Conservation (phyloP, 768 basidiomycete species). For the Calocera cornea region DNA sequence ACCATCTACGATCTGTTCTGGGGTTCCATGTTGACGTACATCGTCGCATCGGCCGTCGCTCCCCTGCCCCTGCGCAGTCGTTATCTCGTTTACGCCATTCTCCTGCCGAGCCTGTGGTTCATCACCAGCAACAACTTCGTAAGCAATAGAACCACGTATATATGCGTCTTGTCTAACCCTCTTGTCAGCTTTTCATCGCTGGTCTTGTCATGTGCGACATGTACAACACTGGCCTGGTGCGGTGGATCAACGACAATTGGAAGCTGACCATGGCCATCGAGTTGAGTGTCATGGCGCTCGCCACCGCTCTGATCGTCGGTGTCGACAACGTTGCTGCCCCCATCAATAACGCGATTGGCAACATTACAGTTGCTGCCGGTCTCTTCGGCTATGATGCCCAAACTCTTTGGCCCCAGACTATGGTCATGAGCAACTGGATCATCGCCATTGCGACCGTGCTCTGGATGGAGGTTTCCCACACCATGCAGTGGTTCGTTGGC, state of each 20-base stretch:
- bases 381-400: constrained; percentile 18
- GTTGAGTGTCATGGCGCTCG: constrained; percentile 18
- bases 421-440: constrained; percentile 18
- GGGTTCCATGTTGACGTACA: constrained; percentile 22
- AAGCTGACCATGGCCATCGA: constrained; percentile 20
- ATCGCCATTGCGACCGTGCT: background rate
- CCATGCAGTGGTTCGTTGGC: constrained; percentile 22
- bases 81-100: constrained; percentile 18
- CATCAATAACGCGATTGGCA: constrained; percentile 17
- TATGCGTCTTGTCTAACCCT: background rate
- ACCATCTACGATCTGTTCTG: constrained; percentile 25
- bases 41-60: constrained; percentile 20
- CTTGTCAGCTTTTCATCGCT: constrained; percentile 16
- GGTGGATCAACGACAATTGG: constrained; percentile 22
- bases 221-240: constrained; percentile 19
- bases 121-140: constrained; percentile 19
- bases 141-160: background rate
- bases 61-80: constrained; percentile 20
- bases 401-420: constrained; percentile 22
- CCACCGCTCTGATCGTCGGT: constrained; percentile 18
- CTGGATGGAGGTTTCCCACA: constrained; percentile 21
- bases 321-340: constrained; percentile 17
- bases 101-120: constrained; percentile 18
- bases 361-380: constrained; percentile 19
- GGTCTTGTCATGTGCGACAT: constrained; percentile 20